Evolutionary conservation across 2,329 filamentous ascomycete species (phyloP).

Genomic region (Botrytis squamosa): DNA sequence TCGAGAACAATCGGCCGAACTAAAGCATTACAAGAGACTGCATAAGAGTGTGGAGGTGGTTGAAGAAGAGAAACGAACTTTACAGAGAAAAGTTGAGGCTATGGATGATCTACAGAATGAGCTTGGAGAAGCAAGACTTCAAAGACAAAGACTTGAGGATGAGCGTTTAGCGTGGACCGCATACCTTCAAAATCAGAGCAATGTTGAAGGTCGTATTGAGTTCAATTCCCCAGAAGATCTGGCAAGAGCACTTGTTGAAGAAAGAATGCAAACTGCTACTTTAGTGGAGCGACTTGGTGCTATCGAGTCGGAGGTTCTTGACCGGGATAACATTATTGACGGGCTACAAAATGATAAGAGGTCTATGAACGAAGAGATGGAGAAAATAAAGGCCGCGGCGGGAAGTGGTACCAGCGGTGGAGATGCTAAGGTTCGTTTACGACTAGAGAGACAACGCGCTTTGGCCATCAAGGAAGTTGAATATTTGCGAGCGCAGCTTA

Average conservation of each 20-base stretch:
- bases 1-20: conserved; percentile 73
- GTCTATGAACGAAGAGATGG: conserved; percentile 64
- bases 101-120: conserved; percentile 74
- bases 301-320: conserved; percentile 72
- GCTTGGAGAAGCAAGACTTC: conserved; percentile 74
- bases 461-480: conserved; percentile 91
- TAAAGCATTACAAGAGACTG: conserved; percentile 76
- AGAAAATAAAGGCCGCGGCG: conserved; percentile 60
- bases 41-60: conserved; percentile 90
- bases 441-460: conserved; percentile 80
- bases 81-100: conserved; percentile 74
- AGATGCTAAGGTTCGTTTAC: conserved; percentile 66
- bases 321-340: conserved; percentile 74
- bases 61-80: conserved; percentile 86
- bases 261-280: conserved; percentile 75
- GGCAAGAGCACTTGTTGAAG: conserved; percentile 78
- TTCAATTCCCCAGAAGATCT: conserved; percentile 88
- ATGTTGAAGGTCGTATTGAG: conserved; percentile 60
- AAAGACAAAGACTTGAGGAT: conserved; percentile 83
- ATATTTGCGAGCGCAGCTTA: conserved; percentile 87
- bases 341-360: conserved; percentile 68
- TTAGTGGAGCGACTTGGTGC: conserved; percentile 79
- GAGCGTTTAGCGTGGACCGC: conserved; percentile 84
- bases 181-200: conserved; percentile 70
- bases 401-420: conserved; percentile 42